Base-by-base conservation (phyloP, 116 monocot genomes). In the Cymodocea nodosa region DNA sequence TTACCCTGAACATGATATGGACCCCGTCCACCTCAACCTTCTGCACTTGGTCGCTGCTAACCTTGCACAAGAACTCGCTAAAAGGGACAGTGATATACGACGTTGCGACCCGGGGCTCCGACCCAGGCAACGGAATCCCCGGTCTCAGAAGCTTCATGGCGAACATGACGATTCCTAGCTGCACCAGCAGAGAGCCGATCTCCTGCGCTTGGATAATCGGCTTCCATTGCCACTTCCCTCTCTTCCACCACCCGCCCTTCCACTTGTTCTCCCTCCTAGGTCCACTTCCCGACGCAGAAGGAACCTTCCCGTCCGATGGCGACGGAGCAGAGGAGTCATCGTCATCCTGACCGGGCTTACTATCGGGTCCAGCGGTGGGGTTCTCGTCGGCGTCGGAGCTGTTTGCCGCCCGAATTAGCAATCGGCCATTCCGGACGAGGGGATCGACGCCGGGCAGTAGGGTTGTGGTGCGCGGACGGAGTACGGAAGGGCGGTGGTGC, bases 1-100 rank as follows among this genome's bases (percentile, higher is more conserved):
- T 82, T 76, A 89, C 25, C 50, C 71, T 81, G 64, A 99, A 99
- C 82, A 89, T 76, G 35, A 99, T 99, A 36, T 87, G 82, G 25
- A 92, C 89, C 6, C 99, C 99, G 55, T 99, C 99, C 11, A 99
- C 87, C 89, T 99, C 99, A 34, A 92, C 99, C 77, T 92, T 99
- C 59, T 83, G 82, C 65, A 99, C 89, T 70, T 87, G 89, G 23
- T 92, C 74, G 50, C 68, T 83, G 66, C 78, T 89, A 37, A 99
- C 76, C 78, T 83, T 99, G 72, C 79, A 81, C 79, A 99, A 78
- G 82, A 99, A 99, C 17, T 99, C 87, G 24, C 99, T 99, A 51
- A 85, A 99, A 12, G 99, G 89, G 12, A 99, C 99, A 40, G 82
- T 92, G 35, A 85, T 53, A 64, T 78, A 84, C 1, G 86, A 75